Conservation (phyloP, 805 yeast species). For the Cyberlindnera misumaiensis region DNA sequence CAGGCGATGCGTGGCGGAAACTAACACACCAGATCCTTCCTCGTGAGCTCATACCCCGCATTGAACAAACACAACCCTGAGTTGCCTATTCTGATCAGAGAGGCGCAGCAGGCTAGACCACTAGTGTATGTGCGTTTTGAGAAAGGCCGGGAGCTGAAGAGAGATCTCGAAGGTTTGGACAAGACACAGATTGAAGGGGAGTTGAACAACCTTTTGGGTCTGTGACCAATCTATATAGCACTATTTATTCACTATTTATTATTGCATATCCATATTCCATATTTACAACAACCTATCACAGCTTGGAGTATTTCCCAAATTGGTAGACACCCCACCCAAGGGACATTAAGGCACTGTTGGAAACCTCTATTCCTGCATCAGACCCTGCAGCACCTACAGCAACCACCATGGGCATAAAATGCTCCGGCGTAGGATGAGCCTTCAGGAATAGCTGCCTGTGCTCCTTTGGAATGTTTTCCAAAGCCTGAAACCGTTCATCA, state of each 20-base stretch:
- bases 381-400: constrained; percentile 45
- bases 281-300: not conserved
- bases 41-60: constrained; percentile 57
- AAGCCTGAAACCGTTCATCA: constrained; percentile 27
- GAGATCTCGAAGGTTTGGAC: constrained; percentile 30
- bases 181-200: constrained; percentile 18
- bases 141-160: constrained; percentile 29
- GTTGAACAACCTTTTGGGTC: constrained; percentile 15
- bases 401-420: constrained; percentile 60
- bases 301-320: constrained; percentile 28
- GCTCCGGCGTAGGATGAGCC: constrained; percentile 78
- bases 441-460: constrained; percentile 30
- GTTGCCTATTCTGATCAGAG: constrained; percentile 73
- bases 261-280: not conserved
- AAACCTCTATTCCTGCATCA: constrained; percentile 38
- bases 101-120: constrained; percentile 58
- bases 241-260: constrained; percentile 3
- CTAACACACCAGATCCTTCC: constrained; percentile 41
- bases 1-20: not conserved
- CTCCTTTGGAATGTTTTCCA: constrained; percentile 30
- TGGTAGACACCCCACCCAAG: constrained; percentile 70
- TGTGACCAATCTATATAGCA: constrained; percentile 1
- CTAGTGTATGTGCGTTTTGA: constrained; percentile 68
- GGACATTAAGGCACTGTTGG: constrained; percentile 36
- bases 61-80: constrained; percentile 56